Evolutionary conservation across 2,329 filamentous ascomycete genomes (phyloP).

Genomic region (Penicillium sp.): DNA sequence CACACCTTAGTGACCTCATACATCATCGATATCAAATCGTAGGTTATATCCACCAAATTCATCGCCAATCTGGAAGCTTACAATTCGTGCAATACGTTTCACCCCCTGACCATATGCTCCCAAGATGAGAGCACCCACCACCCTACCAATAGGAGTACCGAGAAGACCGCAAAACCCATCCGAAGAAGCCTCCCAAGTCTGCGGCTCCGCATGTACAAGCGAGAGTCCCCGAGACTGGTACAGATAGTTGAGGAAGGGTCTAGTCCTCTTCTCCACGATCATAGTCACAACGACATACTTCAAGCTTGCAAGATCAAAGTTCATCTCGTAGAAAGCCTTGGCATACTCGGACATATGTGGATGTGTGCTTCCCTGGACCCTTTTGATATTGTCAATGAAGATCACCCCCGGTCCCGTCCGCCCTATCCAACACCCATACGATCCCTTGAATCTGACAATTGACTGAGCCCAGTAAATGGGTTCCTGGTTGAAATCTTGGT

Average conservation of each 20-base stretch:
- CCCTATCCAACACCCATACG: background rate
- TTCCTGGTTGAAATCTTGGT: no score
- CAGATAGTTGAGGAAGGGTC: background rate
- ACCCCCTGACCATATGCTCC: conserved; percentile 8
- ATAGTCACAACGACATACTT: conserved; percentile 1
- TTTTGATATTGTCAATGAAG: conserved; percentile 1
- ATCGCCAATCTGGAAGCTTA: background rate
- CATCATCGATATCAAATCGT: conserved; percentile 5
- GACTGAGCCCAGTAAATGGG: background rate
- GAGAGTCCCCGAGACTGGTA: background rate
- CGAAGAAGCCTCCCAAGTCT: conserved; percentile 5
- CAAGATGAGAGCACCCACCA: conserved; percentile 3
- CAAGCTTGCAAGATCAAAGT: background rate
- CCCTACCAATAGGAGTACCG: conserved; percentile 12
- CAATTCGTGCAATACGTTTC: conserved; percentile 6
- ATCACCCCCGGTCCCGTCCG: conserved; percentile 4
- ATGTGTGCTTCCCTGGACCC: background rate
- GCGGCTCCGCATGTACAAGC: background rate
- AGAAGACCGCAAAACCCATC: conserved; percentile 7
- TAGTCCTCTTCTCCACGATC: background rate
- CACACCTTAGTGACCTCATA: no score
- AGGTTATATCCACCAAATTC: background rate
- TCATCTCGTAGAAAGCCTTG: conserved; percentile 2
- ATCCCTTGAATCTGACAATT: background rate
- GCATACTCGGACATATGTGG: conserved; percentile 4